Percentiles rank a stretch among this genome's conserved stretches.
These are phyloP conservation scores for Orbilia quercus DNA, from an alignment of 2,329 filamentous ascomycete species.

Conservation along the genomic window DNA sequence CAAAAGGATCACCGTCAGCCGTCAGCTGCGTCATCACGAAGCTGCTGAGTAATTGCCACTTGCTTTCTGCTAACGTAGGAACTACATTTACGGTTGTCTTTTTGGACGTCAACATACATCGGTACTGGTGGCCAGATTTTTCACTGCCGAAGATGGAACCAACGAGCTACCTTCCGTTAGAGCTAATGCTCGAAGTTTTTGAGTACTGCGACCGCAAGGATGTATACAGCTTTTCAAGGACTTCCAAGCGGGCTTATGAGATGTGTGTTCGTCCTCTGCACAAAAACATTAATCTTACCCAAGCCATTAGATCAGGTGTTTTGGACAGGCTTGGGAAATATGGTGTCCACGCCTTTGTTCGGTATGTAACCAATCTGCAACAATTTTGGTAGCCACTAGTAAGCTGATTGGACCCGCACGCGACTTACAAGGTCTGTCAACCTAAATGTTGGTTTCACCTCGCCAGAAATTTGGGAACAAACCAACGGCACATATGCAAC, in stretches of 20 bases:
- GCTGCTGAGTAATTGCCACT: too few species aligned
- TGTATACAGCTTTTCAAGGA: constrained; percentile 26
- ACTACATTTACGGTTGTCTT: too few species aligned
- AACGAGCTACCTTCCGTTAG: constrained; percentile 7
- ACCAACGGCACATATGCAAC: background rate
- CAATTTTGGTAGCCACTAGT: too few species aligned
- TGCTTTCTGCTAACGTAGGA: too few species aligned
- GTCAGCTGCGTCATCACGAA: constrained; percentile 43
- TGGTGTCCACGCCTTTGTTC: constrained; percentile 24
- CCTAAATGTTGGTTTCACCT: constrained; percentile 15
- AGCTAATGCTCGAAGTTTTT: constrained; percentile 33
- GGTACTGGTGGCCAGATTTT: background rate
- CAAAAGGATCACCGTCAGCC: constrained; percentile 25
- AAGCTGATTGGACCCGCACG: background rate
- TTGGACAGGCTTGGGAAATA: constrained; percentile 32
- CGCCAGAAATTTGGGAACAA: constrained; percentile 22
- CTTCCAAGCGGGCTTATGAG: constrained; percentile 18
- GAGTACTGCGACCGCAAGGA: constrained; percentile 15
- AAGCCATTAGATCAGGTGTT: constrained; percentile 18
- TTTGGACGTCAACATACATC: background rate
- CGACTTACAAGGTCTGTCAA: constrained; percentile 12
- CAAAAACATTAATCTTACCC: constrained; percentile 15
- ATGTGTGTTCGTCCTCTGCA: constrained; percentile 22
- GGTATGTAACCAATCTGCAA: constrained; percentile 13
- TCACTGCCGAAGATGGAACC: constrained; percentile 18